Percentiles rank a stretch among this genome's conserved stretches.
Conservation (phyloP, 495 filamentous ascomycete genomes). For the Cryomyces antarcticus region DNA sequence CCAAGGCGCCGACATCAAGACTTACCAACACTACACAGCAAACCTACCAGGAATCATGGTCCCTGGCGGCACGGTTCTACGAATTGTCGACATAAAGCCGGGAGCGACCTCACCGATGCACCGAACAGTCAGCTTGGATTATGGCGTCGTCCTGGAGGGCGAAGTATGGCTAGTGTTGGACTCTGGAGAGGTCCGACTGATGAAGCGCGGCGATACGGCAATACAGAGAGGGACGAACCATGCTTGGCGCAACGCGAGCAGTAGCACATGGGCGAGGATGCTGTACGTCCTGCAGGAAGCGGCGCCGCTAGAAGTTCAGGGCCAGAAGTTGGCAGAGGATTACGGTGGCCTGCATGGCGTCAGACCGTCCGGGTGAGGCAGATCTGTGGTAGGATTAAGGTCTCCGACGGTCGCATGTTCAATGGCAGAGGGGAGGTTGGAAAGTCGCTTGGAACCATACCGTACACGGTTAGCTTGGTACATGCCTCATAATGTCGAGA, state of each 20-base stretch:
- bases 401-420: no score
- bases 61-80: constrained; percentile 30
- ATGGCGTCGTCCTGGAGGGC: constrained; percentile 60
- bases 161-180: constrained; percentile 40
- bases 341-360: constrained; percentile 12
- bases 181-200: constrained; percentile 27
- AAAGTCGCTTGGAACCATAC: no score
- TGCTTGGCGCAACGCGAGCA: constrained; percentile 37
- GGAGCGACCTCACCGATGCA: constrained; percentile 39
- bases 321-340: constrained; percentile 27
- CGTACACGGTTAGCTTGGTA: no score
- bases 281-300: constrained; percentile 36
- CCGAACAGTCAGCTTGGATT: constrained; percentile 52
- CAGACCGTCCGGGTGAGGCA: not conserved
- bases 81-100: constrained; percentile 41
- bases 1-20: constrained; percentile 27
- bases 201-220: constrained; percentile 41
- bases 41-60: constrained; percentile 18
- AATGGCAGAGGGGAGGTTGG: no score
- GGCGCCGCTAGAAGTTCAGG: constrained; percentile 22
- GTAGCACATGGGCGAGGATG: constrained; percentile 31
- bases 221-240: constrained; percentile 51
- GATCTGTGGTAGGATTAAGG: no score
- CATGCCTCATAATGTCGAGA: no score
- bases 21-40: constrained; percentile 12